Percentiles rank a stretch among this genome's conserved stretches.
Conservation (phyloP, 352 stramenopile genomes). For the Phytophthora citrophthora region DNA sequence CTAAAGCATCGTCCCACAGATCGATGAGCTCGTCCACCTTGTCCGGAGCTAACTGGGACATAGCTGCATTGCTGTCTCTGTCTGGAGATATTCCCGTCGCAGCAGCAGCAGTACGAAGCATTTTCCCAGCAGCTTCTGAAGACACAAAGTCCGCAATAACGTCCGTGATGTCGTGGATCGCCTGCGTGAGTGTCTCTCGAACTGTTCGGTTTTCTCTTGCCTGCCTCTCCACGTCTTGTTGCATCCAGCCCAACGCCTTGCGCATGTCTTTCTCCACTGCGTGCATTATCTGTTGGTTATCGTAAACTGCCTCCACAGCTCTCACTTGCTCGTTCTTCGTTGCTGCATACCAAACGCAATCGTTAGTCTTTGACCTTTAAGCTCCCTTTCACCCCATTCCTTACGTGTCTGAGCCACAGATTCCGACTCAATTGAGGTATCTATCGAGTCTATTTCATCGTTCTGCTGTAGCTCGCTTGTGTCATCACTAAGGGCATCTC, state of each 20-base stretch:
- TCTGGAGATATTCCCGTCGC: slow-evolving; percentile 24
- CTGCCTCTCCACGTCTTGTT: slow-evolving; percentile 47
- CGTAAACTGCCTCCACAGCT: not conserved
- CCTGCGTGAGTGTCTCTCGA: slow-evolving; percentile 26
- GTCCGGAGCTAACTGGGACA: slow-evolving; percentile 18
- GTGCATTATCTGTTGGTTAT: not conserved
- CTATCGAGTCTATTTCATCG: slow-evolving; percentile 8
- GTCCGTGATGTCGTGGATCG: slow-evolving; percentile 39
- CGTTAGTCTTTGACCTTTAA: slow-evolving; percentile 1
- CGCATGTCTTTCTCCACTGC: slow-evolving; percentile 29
- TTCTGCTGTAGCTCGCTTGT: slow-evolving; percentile 3
- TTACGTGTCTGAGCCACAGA: slow-evolving; percentile 27
- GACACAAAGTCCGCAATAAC: slow-evolving; percentile 31
- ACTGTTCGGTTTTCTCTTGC: slow-evolving; percentile 38
- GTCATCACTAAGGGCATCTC: not conserved
- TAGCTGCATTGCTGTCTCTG: slow-evolving; percentile 25
- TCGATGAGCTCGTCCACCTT: slow-evolving; percentile 27
- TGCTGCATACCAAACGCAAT: slow-evolving; percentile 7
- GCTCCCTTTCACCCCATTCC: not conserved
- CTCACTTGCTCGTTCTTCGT: not conserved
- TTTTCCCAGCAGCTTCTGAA: slow-evolving; percentile 5
- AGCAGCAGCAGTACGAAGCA: slow-evolving; percentile 16
- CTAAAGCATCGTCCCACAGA: slow-evolving; percentile 42
- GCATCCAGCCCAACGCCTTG: slow-evolving; percentile 51
- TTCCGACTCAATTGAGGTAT: slow-evolving; percentile 21